phyloP scores from a whole-genome alignment of 2,329 filamentous ascomycete genomes.

The Exophiala calicioides region DNA sequence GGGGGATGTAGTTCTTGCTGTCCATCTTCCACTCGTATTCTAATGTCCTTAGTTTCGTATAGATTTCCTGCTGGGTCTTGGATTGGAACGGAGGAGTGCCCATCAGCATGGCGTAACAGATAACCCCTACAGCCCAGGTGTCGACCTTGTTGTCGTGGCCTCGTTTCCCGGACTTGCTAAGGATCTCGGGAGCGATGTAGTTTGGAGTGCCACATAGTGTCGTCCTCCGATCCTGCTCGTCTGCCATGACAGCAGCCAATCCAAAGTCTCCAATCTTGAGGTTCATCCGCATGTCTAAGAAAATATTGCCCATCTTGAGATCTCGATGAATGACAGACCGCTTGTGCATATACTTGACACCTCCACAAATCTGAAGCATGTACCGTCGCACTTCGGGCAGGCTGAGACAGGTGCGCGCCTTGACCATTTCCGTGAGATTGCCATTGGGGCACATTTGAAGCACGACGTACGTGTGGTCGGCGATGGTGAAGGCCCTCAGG shows the following conservation, averaged over 20 bases:
- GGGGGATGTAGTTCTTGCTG: slow-evolving; percentile 49
- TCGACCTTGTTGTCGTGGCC: slow-evolving; percentile 98
- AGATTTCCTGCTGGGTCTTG: slow-evolving; percentile 55
- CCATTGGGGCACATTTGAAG: slow-evolving; percentile 94
- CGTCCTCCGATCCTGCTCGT: slow-evolving; percentile 88
- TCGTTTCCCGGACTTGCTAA: slow-evolving; percentile 75
- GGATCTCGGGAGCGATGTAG: slow-evolving; percentile 94
- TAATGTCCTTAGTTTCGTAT: slow-evolving; percentile 50
- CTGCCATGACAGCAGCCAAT: slow-evolving; percentile 85
- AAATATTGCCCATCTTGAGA: slow-evolving; percentile 97
- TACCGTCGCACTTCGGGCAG: slow-evolving; percentile 94
- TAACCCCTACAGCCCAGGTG: slow-evolving; percentile 97
- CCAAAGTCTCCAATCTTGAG: slow-evolving; percentile 98
- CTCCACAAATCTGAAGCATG: slow-evolving; percentile 90
- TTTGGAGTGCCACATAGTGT: slow-evolving; percentile 97
- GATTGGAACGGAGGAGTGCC: slow-evolving; percentile 97
- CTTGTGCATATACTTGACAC: slow-evolving; percentile 96
- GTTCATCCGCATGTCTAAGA: slow-evolving; percentile 92
- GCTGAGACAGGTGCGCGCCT: slow-evolving; percentile 83
- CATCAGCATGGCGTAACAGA: slow-evolving; percentile 93
- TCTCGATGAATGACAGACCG: slow-evolving; percentile 96
- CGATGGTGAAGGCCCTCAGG: slow-evolving; percentile 87
- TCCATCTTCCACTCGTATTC: slow-evolving; percentile 54
- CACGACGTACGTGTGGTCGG: slow-evolving; percentile 87
- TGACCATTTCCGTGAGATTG: slow-evolving; percentile 96